phyloP scores from a whole-genome alignment of 371 early-diverging fungal genomes.

The Rhizopus arrhizus region DNA sequence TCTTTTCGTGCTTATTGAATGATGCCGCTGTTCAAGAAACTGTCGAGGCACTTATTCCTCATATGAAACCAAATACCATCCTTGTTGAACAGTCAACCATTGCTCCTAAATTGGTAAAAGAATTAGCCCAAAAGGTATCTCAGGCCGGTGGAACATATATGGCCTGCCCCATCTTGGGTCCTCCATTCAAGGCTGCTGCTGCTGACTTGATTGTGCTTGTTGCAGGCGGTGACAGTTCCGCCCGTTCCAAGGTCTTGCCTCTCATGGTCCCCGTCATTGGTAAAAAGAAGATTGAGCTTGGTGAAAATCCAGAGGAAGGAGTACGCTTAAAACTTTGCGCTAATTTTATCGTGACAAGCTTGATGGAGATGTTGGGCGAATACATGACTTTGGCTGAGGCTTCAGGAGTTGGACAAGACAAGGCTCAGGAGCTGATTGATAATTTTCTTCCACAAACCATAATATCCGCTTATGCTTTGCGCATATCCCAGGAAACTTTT shows the following conservation, averaged over 20 bases:
- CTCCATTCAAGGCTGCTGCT: slow-evolving; percentile 37
- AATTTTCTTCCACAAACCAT: slow-evolving; percentile 52
- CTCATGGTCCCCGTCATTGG: slow-evolving; percentile 41
- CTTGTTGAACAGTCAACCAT: slow-evolving; percentile 52
- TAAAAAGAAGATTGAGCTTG: slow-evolving; percentile 45
- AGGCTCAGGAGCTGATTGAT: slow-evolving; percentile 60
- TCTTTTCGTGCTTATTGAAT: slow-evolving; percentile 55
- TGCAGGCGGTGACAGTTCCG: slow-evolving; percentile 28
- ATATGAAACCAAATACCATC: slow-evolving; percentile 31
- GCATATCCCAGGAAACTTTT: slow-evolving; percentile 43
- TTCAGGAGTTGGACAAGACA: slow-evolving; percentile 54
- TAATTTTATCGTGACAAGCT: slow-evolving; percentile 63
- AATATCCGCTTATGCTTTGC: slow-evolving; percentile 33
- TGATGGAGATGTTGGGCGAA: slow-evolving; percentile 68
- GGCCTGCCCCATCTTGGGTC: slow-evolving; percentile 50
- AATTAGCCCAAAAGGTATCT: slow-evolving; percentile 16
- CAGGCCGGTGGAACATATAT: slow-evolving; percentile 25
- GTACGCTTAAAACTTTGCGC: slow-evolving; percentile 66
- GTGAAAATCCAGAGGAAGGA: slow-evolving; percentile 49
- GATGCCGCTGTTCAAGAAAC: slow-evolving; percentile 47
- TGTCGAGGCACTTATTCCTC: slow-evolving; percentile 25
- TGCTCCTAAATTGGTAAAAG: slow-evolving; percentile 26
- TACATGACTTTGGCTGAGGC: slow-evolving; percentile 71
- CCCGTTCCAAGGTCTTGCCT: slow-evolving; percentile 21
- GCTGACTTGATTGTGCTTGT: slow-evolving; percentile 35